A percentile compares a stretch with the other conserved stretches of the same genome.
Evolutionary conservation across 1,139 yeast species (phyloP).

Genomic region (Saccharomycopsis crataegensis): DNA sequence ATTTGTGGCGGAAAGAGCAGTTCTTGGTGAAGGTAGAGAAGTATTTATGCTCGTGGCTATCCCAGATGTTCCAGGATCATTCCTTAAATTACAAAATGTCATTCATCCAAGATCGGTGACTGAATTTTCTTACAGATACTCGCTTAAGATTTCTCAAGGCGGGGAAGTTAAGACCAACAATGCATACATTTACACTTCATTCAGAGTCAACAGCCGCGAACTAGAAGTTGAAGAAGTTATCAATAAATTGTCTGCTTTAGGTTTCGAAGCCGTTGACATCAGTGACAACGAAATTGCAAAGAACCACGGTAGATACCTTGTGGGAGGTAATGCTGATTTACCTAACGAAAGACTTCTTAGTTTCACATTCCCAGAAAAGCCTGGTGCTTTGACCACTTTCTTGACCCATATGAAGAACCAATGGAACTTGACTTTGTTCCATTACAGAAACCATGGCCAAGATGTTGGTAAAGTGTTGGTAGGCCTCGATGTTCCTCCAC

Average conservation of each 20-base stretch:
- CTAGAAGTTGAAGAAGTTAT: conserved; percentile 43
- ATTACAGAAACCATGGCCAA: conserved; percentile 93
- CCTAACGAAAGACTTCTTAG: conserved; percentile 69
- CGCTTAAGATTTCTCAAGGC: conserved; percentile 34
- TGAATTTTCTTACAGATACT: conserved; percentile 83
- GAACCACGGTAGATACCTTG: conserved; percentile 90
- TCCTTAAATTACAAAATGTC: conserved; percentile 62
- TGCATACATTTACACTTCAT: conserved; percentile 84
- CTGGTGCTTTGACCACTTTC: conserved; percentile 84
- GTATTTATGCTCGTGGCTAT: conserved; percentile 84
- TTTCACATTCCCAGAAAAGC: conserved; percentile 96
- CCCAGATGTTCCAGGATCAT: conserved; percentile 91
- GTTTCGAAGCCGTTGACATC: conserved; percentile 71
- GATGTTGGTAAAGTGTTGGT: conserved; percentile 90
- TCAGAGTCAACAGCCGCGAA: conserved; percentile 64
- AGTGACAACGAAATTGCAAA: conserved; percentile 93
- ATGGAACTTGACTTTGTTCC: conserved; percentile 93
- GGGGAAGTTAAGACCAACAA: conserved; percentile 28
- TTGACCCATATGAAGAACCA: conserved; percentile 60
- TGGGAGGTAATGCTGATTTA: conserved; percentile 75
- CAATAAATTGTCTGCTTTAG: conserved; percentile 34
- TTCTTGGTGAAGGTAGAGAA: conserved; percentile 94
- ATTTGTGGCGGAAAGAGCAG: conserved; percentile 97
- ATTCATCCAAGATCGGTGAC: conserved; percentile 86
- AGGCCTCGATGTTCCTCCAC: conserved; percentile 78